Evolutionary conservation across 78 protist species (phyloP).

Genomic region (Dictyostelium intermedium): DNA sequence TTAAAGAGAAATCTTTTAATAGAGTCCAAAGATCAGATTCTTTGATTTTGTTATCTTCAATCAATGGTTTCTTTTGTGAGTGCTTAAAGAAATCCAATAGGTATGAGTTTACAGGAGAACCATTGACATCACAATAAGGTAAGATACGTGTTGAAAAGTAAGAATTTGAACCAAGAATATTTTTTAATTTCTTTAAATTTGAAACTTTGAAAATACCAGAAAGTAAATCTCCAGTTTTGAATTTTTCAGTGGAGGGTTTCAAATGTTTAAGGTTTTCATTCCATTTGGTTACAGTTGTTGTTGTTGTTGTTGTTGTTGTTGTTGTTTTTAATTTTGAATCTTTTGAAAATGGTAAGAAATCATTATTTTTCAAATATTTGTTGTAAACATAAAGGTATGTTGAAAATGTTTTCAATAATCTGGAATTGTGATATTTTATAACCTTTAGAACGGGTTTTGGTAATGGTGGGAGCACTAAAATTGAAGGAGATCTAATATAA

Average conservation of each 20-base stretch:
- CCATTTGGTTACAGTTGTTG: background rate
- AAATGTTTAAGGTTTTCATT: background rate
- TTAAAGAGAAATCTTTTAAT: conserved; percentile 11
- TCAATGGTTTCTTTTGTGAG: conserved; percentile 1
- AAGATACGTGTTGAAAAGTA: background rate
- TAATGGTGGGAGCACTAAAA: background rate
- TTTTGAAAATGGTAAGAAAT: background rate
- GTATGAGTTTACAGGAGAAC: background rate
- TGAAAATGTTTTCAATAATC: background rate
- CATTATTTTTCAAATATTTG: background rate
- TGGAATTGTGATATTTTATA: background rate
- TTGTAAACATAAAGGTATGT: background rate
- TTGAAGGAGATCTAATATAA: background rate
- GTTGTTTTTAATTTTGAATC: background rate
- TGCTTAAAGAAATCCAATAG: conserved; percentile 38
- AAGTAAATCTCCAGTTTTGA: background rate
- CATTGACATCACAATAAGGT: conserved; percentile 1
- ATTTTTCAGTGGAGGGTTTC: background rate
- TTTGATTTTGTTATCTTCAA: background rate
- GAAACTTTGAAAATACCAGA: background rate
- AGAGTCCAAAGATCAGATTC: conserved; percentile 5
- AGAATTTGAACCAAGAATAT: background rate
- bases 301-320: background rate
- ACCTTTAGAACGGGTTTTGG: background rate
- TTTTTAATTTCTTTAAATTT: background rate